A percentile compares a stretch with the other conserved stretches of the same genome.
Evolutionary conservation across 139 green algal genomes (phyloP).

Genomic region (Coelastrella sp.): DNA sequence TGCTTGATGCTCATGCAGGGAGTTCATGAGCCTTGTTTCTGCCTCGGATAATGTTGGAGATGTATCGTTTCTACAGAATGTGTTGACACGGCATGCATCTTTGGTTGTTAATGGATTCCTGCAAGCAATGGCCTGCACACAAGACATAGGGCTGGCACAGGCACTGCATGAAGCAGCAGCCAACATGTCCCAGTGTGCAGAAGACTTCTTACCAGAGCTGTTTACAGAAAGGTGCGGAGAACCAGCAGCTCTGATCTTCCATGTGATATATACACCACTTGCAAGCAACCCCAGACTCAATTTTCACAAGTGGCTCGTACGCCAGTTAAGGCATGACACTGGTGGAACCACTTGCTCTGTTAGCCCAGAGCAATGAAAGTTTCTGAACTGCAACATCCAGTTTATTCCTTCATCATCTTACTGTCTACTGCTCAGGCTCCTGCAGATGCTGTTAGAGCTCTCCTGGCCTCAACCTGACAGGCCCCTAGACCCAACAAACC

Average conservation of each 20-base stretch:
- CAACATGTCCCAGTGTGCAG: not conserved
- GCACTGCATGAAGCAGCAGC: not conserved
- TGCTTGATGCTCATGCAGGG: not conserved
- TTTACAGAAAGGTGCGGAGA: conserved; percentile 6
- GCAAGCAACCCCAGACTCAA: not conserved
- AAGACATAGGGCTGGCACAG: not conserved
- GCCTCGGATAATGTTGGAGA: not conserved
- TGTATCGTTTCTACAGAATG: not conserved
- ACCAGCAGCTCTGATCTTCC: not conserved
- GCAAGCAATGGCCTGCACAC: not conserved
- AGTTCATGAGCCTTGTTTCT: conserved; percentile 37
- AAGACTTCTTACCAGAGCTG: conserved; percentile 31
- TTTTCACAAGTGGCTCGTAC: too few relatives aligned
- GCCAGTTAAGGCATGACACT: too few relatives aligned
- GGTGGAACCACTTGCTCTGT: too few relatives aligned
- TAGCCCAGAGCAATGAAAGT: too few relatives aligned
- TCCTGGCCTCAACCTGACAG: not conserved
- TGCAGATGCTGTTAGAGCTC: conserved; percentile 5
- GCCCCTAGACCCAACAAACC: not conserved
- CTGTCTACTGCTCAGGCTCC: too few relatives aligned
- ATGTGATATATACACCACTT: not conserved
- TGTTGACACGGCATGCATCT: conserved; percentile 17
- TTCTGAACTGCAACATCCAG: too few relatives aligned
- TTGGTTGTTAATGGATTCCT: conserved; percentile 6
- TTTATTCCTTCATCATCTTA: too few relatives aligned